Percentiles rank a stretch among this genome's conserved stretches.
Conservation (phyloP, 2,329 filamentous ascomycete genomes). For the Magnaporthales sp. region DNA sequence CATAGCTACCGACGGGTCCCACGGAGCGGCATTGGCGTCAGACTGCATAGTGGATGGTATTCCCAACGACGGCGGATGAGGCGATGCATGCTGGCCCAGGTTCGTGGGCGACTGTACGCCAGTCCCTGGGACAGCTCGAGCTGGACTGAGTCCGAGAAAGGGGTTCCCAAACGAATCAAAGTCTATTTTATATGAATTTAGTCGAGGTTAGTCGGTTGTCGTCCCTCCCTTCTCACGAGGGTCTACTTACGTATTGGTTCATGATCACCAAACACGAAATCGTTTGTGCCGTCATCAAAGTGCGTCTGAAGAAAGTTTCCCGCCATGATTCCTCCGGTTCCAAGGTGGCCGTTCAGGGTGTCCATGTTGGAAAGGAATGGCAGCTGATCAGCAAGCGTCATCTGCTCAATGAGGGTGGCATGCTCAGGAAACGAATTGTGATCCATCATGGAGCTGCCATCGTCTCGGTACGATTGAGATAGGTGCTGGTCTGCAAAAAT, state of each 20-base stretch:
- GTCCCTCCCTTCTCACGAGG: neutral
- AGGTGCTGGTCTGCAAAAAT: neutral
- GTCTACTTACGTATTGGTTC: neutral
- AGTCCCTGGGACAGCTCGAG: neutral
- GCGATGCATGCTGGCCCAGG: neutral
- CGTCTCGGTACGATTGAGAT: neutral
- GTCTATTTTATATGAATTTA: neutral
- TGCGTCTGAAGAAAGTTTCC: neutral
- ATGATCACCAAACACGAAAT: conserved; percentile 9
- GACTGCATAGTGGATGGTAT: neutral
- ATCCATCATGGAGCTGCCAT: neutral
- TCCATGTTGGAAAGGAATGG: neutral
- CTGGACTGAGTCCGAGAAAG: neutral
- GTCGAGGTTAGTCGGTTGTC: neutral
- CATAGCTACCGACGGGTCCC: neutral
- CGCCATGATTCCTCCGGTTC: neutral
- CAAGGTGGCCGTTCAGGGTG: neutral
- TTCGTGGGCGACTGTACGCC: neutral
- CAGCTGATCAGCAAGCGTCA: neutral
- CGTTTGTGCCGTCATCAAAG: neutral
- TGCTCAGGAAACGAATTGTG: neutral
- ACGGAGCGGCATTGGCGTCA: conserved; percentile 1
- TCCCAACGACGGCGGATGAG: neutral
- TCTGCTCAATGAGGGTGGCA: neutral
- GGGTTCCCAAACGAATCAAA: neutral